Evolutionary conservation across 345 rosid genomes (phyloP).

Genomic region (Euclidium syriacum): DNA sequence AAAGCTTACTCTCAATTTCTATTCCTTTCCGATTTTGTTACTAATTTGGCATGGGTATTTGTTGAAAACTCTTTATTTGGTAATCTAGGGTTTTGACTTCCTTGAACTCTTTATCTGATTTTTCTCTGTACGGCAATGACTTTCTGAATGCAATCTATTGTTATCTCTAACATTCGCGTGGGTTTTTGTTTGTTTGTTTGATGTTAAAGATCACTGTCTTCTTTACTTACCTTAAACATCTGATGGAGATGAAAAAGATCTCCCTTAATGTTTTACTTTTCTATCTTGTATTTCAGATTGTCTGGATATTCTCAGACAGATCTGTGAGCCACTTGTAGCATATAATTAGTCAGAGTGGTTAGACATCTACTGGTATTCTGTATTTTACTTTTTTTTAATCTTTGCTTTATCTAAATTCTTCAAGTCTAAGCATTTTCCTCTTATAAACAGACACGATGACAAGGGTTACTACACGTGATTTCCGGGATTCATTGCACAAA

Average conservation of each 20-base stretch:
- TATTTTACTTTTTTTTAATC: conserved; percentile 13
- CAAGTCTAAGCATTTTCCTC: conserved; percentile 2
- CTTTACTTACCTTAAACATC: neutral
- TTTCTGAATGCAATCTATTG: neutral
- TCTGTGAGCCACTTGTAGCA: conserved; percentile 2
- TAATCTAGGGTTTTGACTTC: conserved; percentile 29
- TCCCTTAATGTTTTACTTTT: neutral
- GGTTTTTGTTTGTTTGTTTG: neutral
- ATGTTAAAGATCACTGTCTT: neutral
- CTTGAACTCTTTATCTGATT: neutral
- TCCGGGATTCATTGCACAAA: conserved; percentile 55
- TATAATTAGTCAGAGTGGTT: conserved; percentile 14
- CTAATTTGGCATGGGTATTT: neutral
- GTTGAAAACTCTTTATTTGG: neutral
- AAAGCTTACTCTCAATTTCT: neutral
- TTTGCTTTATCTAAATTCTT: neutral
- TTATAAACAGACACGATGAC: conserved; percentile 50
- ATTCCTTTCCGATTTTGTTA: neutral
- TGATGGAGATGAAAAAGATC: neutral
- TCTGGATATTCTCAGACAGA: conserved; percentile 6
- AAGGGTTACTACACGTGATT: conserved; percentile 57
- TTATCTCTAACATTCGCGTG: neutral
- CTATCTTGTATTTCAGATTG: neutral
- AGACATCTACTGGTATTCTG: conserved; percentile 5
- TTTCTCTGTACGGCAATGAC: neutral